Evolutionary conservation across 495 filamentous ascomycete genomes (phyloP).

Genomic region (Letharia lupina): DNA sequence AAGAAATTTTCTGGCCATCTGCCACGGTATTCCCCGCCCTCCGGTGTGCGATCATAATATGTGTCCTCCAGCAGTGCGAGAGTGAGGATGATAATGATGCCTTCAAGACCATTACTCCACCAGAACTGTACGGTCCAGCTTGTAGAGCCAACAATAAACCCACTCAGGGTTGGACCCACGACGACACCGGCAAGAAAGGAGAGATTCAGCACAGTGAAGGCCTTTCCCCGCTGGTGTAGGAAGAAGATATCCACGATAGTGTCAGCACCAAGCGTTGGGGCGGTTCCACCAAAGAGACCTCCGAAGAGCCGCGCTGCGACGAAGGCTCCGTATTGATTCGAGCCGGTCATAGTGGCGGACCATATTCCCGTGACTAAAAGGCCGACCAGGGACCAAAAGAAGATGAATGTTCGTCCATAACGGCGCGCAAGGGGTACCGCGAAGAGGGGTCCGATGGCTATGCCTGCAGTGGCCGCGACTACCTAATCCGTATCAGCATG

Average conservation of each 20-base stretch:
- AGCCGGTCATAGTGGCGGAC: slow-evolving; percentile 5
- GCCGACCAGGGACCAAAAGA: slow-evolving; percentile 13
- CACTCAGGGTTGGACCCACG: not conserved
- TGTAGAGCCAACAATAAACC: not conserved
- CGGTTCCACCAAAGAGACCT: slow-evolving; percentile 3
- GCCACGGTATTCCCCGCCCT: not conserved
- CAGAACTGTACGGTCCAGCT: not conserved
- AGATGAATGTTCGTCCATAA: slow-evolving; percentile 5
- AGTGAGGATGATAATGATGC: not conserved
- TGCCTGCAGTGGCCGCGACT: not conserved
- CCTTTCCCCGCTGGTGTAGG: not conserved
- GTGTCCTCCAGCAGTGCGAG: not conserved
- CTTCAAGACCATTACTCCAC: not conserved
- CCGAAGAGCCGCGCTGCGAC: slow-evolving; percentile 7
- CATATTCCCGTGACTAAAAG: slow-evolving; percentile 10
- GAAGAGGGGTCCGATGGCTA: not conserved
- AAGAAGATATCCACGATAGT: not conserved
- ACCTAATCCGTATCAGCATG: not conserved
- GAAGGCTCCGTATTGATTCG: slow-evolving; percentile 3
- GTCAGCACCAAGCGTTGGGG: not conserved
- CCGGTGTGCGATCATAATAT: not conserved
- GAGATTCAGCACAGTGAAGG: not conserved
- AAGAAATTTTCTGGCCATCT: not conserved
- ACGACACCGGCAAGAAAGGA: not conserved
- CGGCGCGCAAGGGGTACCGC: not conserved